These are phyloP conservation scores for Rhytidiadelphus loreus DNA, from an alignment of 225 moss, liverwort and hornwort genomes.

Conservation along the genomic window DNA sequence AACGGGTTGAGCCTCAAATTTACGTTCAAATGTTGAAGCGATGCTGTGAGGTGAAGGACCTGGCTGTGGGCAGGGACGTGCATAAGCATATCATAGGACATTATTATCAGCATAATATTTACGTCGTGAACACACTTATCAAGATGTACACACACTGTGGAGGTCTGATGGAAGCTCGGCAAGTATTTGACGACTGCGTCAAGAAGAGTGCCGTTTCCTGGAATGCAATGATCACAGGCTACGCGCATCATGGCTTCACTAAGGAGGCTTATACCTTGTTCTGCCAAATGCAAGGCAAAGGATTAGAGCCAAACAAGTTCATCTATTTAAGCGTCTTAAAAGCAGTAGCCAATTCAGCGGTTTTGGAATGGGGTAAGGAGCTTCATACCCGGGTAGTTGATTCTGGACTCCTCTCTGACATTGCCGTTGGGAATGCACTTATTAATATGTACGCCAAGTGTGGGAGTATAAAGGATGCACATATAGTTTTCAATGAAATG, in stretches of 20 bases:
- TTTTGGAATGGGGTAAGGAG: conserved; percentile 8
- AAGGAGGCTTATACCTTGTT: conserved; percentile 3
- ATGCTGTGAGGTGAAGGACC: conserved; percentile 10
- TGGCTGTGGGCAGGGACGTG: conserved; percentile 14
- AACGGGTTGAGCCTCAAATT: conserved; percentile 12
- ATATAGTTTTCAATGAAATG: conserved; percentile 11
- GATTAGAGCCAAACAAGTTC: conserved; percentile 8
- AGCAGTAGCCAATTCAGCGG: background rate
- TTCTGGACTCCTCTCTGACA: conserved; percentile 1
- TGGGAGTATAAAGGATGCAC: conserved; percentile 18
- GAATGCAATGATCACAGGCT: conserved; percentile 30
- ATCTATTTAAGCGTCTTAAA: conserved; percentile 9
- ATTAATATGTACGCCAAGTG: conserved; percentile 21
- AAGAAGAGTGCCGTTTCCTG: conserved; percentile 12
- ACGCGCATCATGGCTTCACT: background rate
- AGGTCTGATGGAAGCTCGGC: conserved; percentile 4
- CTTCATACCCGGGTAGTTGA: background rate
- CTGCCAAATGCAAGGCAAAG: conserved; percentile 1
- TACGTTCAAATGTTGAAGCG: conserved; percentile 24
- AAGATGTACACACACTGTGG: conserved; percentile 23
- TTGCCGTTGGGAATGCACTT: conserved; percentile 8
- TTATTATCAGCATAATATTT: conserved; percentile 15
- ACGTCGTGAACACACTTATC: conserved; percentile 25
- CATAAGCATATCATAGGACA: conserved; percentile 15
- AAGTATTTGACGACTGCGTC: conserved; percentile 11